Evolutionary conservation across 164 flowering plant genomes (phyloP), one percentile per base, ranked within the genome.

Genomic region (Pachysandra terminalis): DNA sequence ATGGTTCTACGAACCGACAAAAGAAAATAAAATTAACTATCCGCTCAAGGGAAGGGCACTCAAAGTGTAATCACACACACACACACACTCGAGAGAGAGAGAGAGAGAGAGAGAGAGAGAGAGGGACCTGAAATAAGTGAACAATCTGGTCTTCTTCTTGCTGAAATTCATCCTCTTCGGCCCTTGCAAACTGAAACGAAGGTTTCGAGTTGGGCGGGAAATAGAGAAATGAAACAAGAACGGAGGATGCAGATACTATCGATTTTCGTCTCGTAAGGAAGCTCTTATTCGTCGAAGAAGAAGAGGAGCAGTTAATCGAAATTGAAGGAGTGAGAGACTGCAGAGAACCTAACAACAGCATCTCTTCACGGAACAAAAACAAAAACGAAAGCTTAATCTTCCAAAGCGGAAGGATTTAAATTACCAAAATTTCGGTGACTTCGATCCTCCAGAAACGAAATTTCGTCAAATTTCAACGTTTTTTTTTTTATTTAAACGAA

Each of bases 131-230:
- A 62, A 83, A 83, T 25, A 87, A 77, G 58, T 72, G 73, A 65
- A 82, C 79, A 21, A 63, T 62, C 4, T 80, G 78, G 16, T 82
- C 82, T 83, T 90, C 86, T 73, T 88, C 85, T 71, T 77, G 78
- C 75, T 81, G 76, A 63, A 75, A 75, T 19, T 82, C 86, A 66
- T 82, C 82, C 15, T 70, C 69, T 41, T 68, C 67, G n/a, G 86
- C 85, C 52, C 67, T 66, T 61, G 85, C 78, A 24, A 75, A 61
- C 15, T 21, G 57, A 25, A 69, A 21, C 1, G 77, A 52, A 26
- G 63, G 49, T 10, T 1, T 49, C 35, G 65, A 65, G 41, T 23
- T 24, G 61, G 70, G 70, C 48, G 45, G 17, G 10, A 73, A 75
- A 41, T 53, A 52, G 26, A 76, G 65, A 54, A 78, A 68, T 17